Percentiles rank a stretch among this genome's conserved stretches.
Conservation (phyloP, 1,284 basidiomycete species). For the Naganishia sp. region DNA sequence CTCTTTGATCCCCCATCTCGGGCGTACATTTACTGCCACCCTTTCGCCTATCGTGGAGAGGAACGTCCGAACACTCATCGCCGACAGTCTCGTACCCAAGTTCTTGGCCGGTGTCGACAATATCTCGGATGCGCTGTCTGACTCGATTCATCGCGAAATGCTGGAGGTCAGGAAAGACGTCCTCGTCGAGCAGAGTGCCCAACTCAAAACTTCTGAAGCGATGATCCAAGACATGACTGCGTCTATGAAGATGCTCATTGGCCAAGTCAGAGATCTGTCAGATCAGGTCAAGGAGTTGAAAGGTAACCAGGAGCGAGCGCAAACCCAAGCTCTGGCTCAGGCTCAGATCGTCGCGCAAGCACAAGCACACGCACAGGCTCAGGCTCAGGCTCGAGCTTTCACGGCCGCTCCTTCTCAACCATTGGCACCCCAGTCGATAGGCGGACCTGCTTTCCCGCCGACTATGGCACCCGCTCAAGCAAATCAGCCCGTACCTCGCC, state of each 20-base stretch:
- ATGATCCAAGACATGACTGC: constrained; percentile 21
- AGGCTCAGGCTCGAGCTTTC: constrained; percentile 3
- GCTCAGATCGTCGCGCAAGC: not conserved
- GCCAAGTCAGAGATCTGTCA: constrained; percentile 16
- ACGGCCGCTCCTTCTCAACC: constrained; percentile 4
- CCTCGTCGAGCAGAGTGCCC: constrained; percentile 16
- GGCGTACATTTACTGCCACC: constrained; percentile 29
- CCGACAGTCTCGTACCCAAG: constrained; percentile 25
- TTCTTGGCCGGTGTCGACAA: constrained; percentile 25
- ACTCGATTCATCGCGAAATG: constrained; percentile 31
- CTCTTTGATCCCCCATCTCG: constrained; percentile 29
- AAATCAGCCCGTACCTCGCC: not conserved
- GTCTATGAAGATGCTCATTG: constrained; percentile 17
- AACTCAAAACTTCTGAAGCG: constrained; percentile 18
- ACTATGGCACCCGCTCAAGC: constrained; percentile 11
- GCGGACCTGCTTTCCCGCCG: constrained; percentile 4
- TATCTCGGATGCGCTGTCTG: constrained; percentile 26
- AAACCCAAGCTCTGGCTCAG: not conserved
- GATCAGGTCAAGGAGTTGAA: constrained; percentile 23
- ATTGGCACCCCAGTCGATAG: not conserved
- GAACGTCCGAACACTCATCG: constrained; percentile 26
- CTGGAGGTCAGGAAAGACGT: constrained; percentile 28
- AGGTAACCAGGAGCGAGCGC: not conserved
- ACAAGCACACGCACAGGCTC: not conserved
- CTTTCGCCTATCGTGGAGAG: constrained; percentile 30